These are phyloP conservation scores for Monosporozyma siamensis DNA, from an alignment of 805 yeast species.

Conservation along the genomic window DNA sequence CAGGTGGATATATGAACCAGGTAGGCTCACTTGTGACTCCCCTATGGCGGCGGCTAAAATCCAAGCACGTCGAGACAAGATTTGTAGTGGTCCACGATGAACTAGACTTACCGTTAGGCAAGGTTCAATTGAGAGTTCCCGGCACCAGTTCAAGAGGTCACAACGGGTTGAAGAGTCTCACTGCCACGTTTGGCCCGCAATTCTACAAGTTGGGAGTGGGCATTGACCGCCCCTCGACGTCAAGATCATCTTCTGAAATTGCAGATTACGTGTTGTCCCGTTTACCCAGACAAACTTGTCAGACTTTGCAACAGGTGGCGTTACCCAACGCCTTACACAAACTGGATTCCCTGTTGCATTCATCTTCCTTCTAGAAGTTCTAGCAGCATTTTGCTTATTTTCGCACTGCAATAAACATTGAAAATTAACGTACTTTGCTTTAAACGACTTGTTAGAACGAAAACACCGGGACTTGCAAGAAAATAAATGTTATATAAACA, in stretches of 20 bases:
- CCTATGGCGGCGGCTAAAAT: background rate
- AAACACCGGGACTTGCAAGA: constrained; percentile 2
- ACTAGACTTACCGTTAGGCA: constrained; percentile 55
- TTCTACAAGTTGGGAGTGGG: constrained; percentile 70
- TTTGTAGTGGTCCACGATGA: constrained; percentile 74
- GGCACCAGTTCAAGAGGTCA: constrained; percentile 70
- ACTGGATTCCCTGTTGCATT: background rate
- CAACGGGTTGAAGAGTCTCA: constrained; percentile 65
- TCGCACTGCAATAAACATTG: background rate
- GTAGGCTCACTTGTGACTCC: constrained; percentile 1
- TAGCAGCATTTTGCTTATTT: no score
- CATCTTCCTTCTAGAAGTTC: background rate
- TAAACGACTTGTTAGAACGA: no score
- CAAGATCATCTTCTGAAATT: constrained; percentile 38
- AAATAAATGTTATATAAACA: no score
- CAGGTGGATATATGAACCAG: constrained; percentile 5
- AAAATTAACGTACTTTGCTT: no score
- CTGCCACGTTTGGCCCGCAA: constrained; percentile 36
- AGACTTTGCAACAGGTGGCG: constrained; percentile 29
- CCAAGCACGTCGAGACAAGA: constrained; percentile 21
- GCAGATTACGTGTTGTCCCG: constrained; percentile 49
- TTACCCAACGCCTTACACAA: background rate
- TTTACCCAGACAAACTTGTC: constrained; percentile 11
- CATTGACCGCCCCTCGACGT: constrained; percentile 44
- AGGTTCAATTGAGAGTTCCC: constrained; percentile 50